Evolutionary conservation across 2,329 filamentous ascomycete genomes (phyloP), one percentile per base, ranked within the genome.

Genomic region (Elsinoe fawcettii): DNA sequence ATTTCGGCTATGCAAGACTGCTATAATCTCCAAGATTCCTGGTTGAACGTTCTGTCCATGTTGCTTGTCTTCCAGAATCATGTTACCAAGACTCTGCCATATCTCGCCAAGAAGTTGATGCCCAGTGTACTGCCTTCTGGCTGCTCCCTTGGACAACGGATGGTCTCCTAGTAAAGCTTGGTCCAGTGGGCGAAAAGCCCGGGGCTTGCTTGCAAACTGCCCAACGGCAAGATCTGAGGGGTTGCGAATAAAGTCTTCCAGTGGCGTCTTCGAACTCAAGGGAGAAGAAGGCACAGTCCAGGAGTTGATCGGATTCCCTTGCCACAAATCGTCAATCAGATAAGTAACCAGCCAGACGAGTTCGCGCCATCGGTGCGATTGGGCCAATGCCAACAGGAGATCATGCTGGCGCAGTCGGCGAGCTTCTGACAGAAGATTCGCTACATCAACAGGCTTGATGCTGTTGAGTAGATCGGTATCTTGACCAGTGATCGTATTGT

Each of bases 11-110:
- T 78, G 76, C 14, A 78, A 61, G 39, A 74, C 66, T 5, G 76
- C 76, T 37, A 78, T 71, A 49, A 78, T 72, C 58, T 77, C 73
- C 53, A 78, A 63, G 1, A 77, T 73, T 60, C 73, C 71, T 5
- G 72, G 67, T 67, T 74, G 73, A 14, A 75, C 69, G 6, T 5
- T 61, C 59, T 44, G 58, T 18, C 23, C 60, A 46, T 44, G 55
- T 41, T 14, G 59, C 58, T 58, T 69, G 22, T 70, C 71, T 16
- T 60, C 63, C 23, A 77, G 43, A n/a, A 75, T 74, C 70, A 77
- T 72, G n/a, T 64, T 64, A 0, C 74, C 76, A 18, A 78, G 62
- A 37, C 69, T 74, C 22, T 69, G 69, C 76, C 76, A 78, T 3
- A 78, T 64, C 47, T 73, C 69, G 9, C 76, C 76, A 16, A 78